Percentiles rank a stretch among this genome's conserved stretches.
These are phyloP conservation scores for Linaria vulgaris DNA, from an alignment of 257 asterid genomes.

Conservation along the genomic window DNA sequence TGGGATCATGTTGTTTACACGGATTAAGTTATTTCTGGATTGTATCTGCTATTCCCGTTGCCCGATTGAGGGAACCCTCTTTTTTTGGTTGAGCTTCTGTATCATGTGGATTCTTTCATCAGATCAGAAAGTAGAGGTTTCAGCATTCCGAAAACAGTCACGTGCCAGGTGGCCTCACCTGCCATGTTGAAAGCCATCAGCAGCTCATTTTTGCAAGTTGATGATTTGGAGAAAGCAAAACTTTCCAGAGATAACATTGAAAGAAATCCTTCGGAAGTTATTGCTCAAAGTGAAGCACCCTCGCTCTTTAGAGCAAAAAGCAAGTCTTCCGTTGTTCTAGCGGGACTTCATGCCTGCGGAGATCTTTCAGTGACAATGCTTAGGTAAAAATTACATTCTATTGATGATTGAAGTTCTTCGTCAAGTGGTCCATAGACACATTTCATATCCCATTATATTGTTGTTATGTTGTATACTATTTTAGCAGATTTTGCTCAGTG, in stretches of 20 bases:
- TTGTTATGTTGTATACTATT: constrained; percentile 10
- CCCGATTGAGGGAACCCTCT: constrained; percentile 19
- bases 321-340: constrained; percentile 60
- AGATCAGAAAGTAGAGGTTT: constrained; percentile 47
- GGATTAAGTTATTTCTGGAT: constrained; percentile 9
- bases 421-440: neutral
- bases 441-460: neutral
- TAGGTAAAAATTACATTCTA: constrained; percentile 48
- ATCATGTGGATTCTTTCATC: constrained; percentile 27
- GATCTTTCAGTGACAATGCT: constrained; percentile 95
- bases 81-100: constrained; percentile 13
- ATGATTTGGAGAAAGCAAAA: constrained; percentile 32
- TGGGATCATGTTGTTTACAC: constrained; percentile 1
- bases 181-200: constrained; percentile 55
- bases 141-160: constrained; percentile 66
- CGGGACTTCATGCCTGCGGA: constrained; percentile 99
- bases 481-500: neutral
- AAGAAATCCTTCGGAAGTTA: constrained; percentile 29
- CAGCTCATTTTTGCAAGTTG: constrained; percentile 40
- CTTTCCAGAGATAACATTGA: constrained; percentile 21
- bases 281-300: constrained; percentile 25
- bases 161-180: constrained; percentile 72
- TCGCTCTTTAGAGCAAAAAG: constrained; percentile 29
- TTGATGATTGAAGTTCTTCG: neutral
- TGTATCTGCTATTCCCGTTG: constrained; percentile 6